A percentile compares a stretch with the other conserved stretches of the same genome.
Conservation (phyloP, 192 early-diverging fungal species). For the Coemansia sp. region DNA sequence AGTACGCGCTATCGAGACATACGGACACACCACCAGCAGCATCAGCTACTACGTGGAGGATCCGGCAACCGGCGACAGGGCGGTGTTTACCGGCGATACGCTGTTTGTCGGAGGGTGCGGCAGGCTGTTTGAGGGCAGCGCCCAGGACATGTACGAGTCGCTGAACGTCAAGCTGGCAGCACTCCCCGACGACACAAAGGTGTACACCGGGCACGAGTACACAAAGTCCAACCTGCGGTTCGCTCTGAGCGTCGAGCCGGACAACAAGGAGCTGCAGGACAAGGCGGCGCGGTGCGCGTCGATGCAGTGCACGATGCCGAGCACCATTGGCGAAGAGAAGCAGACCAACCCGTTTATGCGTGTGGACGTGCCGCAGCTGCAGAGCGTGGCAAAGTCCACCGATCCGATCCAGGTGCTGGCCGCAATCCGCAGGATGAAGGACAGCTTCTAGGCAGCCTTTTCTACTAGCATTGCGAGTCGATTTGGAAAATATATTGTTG, state of each 20-base stretch:
- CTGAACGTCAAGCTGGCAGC: constrained; percentile 62
- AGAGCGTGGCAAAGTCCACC: constrained; percentile 54
- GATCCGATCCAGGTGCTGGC: constrained; percentile 74
- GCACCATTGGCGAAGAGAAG: constrained; percentile 85
- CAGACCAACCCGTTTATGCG: constrained; percentile 89
- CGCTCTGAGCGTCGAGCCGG: constrained; percentile 72
- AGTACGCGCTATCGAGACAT: constrained; percentile 71
- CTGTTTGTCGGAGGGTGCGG: constrained; percentile 85
- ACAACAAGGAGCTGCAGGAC: constrained; percentile 62
- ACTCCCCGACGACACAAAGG: constrained; percentile 75
- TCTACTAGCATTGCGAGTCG: no score
- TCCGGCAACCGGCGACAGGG: constrained; percentile 50
- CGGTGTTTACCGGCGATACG: constrained; percentile 89
- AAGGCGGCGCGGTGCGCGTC: constrained; percentile 63
- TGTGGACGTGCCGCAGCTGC: constrained; percentile 60
- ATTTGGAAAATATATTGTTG: no score
- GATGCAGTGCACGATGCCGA: constrained; percentile 67
- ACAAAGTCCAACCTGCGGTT: constrained; percentile 72
- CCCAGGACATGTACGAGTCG: constrained; percentile 78
- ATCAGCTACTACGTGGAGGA: constrained; percentile 80
- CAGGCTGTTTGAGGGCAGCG: constrained; percentile 88
- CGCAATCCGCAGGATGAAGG: constrained; percentile 76
- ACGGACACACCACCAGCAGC: constrained; percentile 85
- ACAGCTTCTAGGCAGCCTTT: constrained; percentile 61
- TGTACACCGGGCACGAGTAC: constrained; percentile 95